Evolutionary conservation across 345 rosid genomes (phyloP).

Genomic region (Rubroshorea leprosula): DNA sequence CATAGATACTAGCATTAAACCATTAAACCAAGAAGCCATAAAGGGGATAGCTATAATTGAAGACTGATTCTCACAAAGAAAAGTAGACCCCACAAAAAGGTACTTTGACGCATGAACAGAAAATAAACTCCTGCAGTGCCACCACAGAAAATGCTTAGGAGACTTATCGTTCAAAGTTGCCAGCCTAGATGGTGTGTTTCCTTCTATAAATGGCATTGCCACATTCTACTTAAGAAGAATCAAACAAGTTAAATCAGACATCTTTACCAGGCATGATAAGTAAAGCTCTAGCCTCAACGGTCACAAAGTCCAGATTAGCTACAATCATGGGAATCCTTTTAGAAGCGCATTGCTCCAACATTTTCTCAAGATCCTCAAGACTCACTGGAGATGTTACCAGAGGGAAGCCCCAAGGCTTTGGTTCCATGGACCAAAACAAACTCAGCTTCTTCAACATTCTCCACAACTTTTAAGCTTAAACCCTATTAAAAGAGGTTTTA

Average conservation of each 20-base stretch:
- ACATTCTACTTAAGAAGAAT: neutral
- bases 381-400: constrained; percentile 52
- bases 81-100: neutral
- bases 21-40: neutral
- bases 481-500: constrained; percentile 39
- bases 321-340: constrained; percentile 84
- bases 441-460: constrained; percentile 74
- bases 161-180: no score
- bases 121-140: neutral
- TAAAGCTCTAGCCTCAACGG: constrained; percentile 83
- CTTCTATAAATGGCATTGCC: no score
- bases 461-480: constrained; percentile 65
- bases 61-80: neutral
- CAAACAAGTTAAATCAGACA: neutral
- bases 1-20: neutral
- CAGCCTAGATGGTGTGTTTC: no score
- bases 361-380: constrained; percentile 71
- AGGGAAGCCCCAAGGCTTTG: constrained; percentile 76
- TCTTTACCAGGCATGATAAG: constrained; percentile 84
- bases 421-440: constrained; percentile 89
- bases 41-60: neutral
- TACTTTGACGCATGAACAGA: neutral
- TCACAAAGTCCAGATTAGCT: constrained; percentile 89
- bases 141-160: no score
- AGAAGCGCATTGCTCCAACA: constrained; percentile 65